Percentiles rank a stretch among this genome's conserved stretches.
phyloP scores from a whole-genome alignment of 331 rosid genomes.

The Acacia pycnantha region DNA sequence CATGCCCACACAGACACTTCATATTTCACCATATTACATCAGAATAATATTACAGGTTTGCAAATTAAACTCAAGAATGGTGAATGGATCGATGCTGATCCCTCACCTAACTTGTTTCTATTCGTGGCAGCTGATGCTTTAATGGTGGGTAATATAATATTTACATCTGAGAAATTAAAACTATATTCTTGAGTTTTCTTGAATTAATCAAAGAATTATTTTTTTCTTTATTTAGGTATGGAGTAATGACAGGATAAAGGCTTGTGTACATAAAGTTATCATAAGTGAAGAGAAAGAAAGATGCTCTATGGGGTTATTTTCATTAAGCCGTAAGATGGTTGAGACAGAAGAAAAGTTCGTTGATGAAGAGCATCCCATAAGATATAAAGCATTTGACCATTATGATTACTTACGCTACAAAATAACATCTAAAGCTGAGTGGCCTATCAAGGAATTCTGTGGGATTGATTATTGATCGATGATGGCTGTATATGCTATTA shows the following conservation, averaged over 20 bases:
- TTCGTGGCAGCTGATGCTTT: background rate
- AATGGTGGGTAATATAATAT: background rate
- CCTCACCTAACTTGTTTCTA: background rate
- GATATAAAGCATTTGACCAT: slow-evolving; percentile 27
- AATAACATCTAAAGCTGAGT: background rate
- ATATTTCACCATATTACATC: slow-evolving; percentile 52
- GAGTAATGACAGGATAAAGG: slow-evolving; percentile 35
- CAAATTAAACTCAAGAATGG: background rate
- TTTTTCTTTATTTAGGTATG: background rate
- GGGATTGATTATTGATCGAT: background rate
- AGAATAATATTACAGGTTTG: slow-evolving; percentile 10
- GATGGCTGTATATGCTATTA: background rate
- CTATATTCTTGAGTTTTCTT: background rate
- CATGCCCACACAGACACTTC: slow-evolving; percentile 44
- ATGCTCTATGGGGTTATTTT: slow-evolving; percentile 46
- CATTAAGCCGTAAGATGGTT: slow-evolving; percentile 33
- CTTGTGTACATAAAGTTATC: slow-evolving; percentile 37
- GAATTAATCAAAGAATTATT: background rate
- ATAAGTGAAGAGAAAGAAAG: slow-evolving; percentile 34
- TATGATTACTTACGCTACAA: background rate
- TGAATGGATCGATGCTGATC: background rate
- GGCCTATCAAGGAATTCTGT: background rate
- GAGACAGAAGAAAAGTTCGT: slow-evolving; percentile 35
- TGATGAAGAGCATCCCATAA: slow-evolving; percentile 37
- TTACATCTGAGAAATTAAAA: background rate